Evolutionary conservation across 2,329 filamentous ascomycete genomes (phyloP).

Genomic region (Hypoxylon rubiginosum): DNA sequence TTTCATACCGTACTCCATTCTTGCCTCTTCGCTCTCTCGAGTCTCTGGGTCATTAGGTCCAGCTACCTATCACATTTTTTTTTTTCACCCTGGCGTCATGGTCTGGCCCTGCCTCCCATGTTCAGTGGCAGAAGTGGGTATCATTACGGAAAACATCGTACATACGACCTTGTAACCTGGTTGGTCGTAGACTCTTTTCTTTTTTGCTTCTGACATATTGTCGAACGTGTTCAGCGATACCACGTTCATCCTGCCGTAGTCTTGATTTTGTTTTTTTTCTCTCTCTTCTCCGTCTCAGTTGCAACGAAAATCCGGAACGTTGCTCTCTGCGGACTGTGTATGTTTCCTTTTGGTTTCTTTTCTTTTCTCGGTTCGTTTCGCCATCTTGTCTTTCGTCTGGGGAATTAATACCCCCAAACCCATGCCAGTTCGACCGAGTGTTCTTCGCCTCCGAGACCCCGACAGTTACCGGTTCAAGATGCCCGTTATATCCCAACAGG

Average conservation of each 20-base stretch:
- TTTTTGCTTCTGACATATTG: conserved; percentile 40
- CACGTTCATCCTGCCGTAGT: conserved; percentile 20
- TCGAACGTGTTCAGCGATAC: conserved; percentile 22
- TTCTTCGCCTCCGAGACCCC: conserved; percentile 24
- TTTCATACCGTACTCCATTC: not conserved
- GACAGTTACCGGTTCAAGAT: conserved; percentile 40
- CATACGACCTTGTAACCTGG: conserved; percentile 41
- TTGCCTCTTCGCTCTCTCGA: conserved; percentile 14
- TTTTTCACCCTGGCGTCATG: conserved; percentile 35
- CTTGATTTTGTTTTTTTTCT: conserved; percentile 22
- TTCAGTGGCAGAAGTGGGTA: conserved; percentile 29
- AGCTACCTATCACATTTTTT: conserved; percentile 16
- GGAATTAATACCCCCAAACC: conserved; percentile 35
- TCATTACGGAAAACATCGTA: conserved; percentile 35
- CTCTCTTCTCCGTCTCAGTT: conserved; percentile 23
- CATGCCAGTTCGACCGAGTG: conserved; percentile 31
- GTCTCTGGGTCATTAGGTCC: conserved; percentile 7
- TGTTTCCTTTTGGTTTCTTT: conserved; percentile 25
- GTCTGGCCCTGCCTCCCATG: conserved; percentile 39
- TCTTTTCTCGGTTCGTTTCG: conserved; percentile 27
- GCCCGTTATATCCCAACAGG: conserved; percentile 27
- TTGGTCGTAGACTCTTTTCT: conserved; percentile 32
- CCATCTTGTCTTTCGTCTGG: conserved; percentile 33
- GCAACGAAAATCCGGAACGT: conserved; percentile 32
- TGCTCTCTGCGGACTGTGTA: conserved; percentile 17